phyloP scores from a whole-genome alignment of 495 filamentous ascomycete species.

The Talaromyces stipitatus region DNA sequence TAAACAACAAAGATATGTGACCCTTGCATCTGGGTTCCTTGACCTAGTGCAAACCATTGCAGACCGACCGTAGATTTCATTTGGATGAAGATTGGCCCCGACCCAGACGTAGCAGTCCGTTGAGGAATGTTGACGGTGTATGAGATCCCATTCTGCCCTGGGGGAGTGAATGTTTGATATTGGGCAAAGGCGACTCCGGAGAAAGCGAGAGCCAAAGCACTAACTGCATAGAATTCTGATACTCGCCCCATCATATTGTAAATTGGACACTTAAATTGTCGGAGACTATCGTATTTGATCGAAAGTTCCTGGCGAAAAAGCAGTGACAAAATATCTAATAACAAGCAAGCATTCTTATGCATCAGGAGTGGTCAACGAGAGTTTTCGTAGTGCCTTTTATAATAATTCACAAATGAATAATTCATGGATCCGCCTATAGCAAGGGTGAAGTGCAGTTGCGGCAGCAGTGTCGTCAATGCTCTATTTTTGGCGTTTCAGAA shows the following conservation, averaged over 20 bases:
- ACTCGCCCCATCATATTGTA: background rate
- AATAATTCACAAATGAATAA: no score
- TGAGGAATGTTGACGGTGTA: conserved; percentile 14
- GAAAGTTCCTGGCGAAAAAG: no score
- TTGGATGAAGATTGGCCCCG: conserved; percentile 47
- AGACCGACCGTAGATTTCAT: conserved; percentile 43
- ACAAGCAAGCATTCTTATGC: no score
- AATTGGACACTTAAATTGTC: no score
- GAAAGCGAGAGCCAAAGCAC: background rate
- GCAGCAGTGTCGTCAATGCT: no score
- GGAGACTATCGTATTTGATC: no score
- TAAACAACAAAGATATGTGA: conserved; percentile 63
- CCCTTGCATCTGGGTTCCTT: conserved; percentile 47
- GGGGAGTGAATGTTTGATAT: conserved; percentile 6
- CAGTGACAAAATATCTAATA: no score
- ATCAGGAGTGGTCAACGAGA: no score
- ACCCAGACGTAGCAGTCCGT: conserved; percentile 8
- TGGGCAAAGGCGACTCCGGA: background rate
- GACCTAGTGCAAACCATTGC: conserved; percentile 57
- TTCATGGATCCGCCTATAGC: no score
- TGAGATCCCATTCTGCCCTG: conserved; percentile 9
- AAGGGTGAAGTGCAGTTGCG: no score
- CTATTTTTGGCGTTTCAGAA: no score
- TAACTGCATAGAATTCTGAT: background rate
- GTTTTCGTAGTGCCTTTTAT: no score